These are phyloP conservation scores for Fusarium pseudoanthophilum DNA, from an alignment of 2,329 filamentous ascomycete species.

Conservation along the genomic window DNA sequence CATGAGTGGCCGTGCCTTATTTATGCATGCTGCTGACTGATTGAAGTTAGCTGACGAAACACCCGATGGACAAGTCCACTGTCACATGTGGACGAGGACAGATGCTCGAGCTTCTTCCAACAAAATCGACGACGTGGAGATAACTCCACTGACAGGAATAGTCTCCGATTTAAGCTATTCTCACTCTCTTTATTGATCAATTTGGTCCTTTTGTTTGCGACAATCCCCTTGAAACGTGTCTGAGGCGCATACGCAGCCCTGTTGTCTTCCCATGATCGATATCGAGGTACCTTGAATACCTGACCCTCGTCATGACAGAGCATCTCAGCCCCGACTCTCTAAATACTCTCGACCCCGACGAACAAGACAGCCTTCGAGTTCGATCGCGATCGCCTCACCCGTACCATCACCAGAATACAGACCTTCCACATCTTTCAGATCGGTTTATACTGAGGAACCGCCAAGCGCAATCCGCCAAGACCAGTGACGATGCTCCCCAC, in stretches of 20 bases:
- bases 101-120: constrained; percentile 36
- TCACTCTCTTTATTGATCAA: not conserved
- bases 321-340: constrained; percentile 52
- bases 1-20: constrained; percentile 24
- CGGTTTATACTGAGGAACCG: constrained; percentile 44
- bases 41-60: constrained; percentile 44
- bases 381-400: constrained; percentile 74
- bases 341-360: constrained; percentile 48
- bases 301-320: constrained; percentile 58
- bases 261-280: constrained; percentile 48
- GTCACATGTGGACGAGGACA: constrained; percentile 44
- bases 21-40: constrained; percentile 30
- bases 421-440: constrained; percentile 64
- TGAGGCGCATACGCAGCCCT: constrained; percentile 36
- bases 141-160: constrained; percentile 30
- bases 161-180: constrained; percentile 9
- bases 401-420: constrained; percentile 69
- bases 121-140: constrained; percentile 36
- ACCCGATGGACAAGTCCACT: constrained; percentile 44
- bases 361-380: constrained; percentile 56
- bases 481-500: constrained; percentile 34
- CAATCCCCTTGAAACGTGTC: constrained; percentile 1
- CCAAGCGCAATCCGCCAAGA: constrained; percentile 29
- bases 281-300: constrained; percentile 27
- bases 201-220: not conserved